These are phyloP conservation scores for Kluyveromyces aestuarii DNA, from an alignment of 805 yeast species.

Conservation along the genomic window DNA sequence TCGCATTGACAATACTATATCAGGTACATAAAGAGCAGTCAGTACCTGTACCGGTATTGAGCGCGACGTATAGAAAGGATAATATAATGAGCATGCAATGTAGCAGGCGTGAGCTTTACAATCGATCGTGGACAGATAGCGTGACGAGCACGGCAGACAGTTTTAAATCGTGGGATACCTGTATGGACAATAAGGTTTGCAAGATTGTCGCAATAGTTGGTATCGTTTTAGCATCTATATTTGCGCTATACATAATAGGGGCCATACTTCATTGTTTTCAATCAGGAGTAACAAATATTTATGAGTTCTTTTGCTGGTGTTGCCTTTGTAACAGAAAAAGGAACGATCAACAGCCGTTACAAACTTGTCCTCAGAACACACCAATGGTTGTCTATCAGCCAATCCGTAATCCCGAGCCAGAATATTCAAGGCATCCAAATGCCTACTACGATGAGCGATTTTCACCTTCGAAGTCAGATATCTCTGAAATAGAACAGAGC, in stretches of 20 bases:
- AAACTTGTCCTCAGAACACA: conserved; percentile 8
- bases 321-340: conserved; percentile 24
- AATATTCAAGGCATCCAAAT: conserved; percentile 9
- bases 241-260: conserved; percentile 47
- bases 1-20: no score
- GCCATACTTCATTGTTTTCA: conserved; percentile 47
- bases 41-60: neutral
- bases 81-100: neutral
- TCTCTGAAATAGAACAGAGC: conserved; percentile 25
- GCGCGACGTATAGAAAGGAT: no score
- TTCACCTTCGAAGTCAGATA: conserved; percentile 10
- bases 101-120: neutral
- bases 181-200: conserved; percentile 71
- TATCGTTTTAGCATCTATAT: conserved; percentile 46
- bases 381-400: conserved; percentile 27
- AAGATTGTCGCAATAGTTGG: conserved; percentile 71
- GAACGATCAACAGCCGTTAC: neutral
- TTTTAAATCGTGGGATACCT: conserved; percentile 63
- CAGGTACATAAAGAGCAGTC: neutral
- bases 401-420: conserved; percentile 18
- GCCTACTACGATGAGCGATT: conserved; percentile 14
- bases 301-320: conserved; percentile 46
- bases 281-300: conserved; percentile 46
- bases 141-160: conserved; percentile 32
- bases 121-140: conserved; percentile 11